Evolutionary conservation across 768 basidiomycete species (phyloP), one percentile per base, ranked within the genome.

Genomic region (Tephrocybe sp.): DNA sequence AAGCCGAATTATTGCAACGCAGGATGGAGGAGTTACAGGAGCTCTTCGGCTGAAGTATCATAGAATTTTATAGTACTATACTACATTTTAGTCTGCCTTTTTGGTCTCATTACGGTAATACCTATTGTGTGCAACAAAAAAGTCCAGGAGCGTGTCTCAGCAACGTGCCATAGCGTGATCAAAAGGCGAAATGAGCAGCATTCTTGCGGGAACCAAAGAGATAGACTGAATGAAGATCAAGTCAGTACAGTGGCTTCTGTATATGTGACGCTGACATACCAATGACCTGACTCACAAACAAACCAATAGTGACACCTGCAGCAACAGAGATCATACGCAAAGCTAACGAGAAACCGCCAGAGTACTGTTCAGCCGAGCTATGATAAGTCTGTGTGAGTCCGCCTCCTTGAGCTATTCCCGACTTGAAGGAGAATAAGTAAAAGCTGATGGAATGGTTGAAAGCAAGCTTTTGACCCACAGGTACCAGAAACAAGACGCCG

Each of bases 401-500:
- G 21, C 87, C 87, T 38, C 80, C 84, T 69, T 85, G 81, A 21
- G 85, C 85, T 36, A 90, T 83, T 34, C 84, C 86, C 50, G 86
- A 88, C 85, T 88, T 47, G 9, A 39, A 16, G 12, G 16, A 3
- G 21, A 42, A 21, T 36, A 13, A 42, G 16, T 12, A 38, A 16
- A 22, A 18, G 10, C 27, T 10, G n/a, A 22, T 7, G n/a, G n/a
- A n/a, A n/a, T n/a, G n/a, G n/a, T 34, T 10, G 18, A 25, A 16
- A 12, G 29, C 19, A 13, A 3, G 8, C 36, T 6, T n/a, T 30
- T 42, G 34, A 70, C 88, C 64, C 64, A 92, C 91, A 40, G 91
- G 91, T 10, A 94, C 91, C 18, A 93, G 72, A 66, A 93, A 92
- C 41, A 92, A 67, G n/a, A 94, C 86, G n/a, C 88, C 88, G 2